Percentiles rank a stretch among this genome's conserved stretches.
Evolutionary conservation across 768 basidiomycete species (phyloP).

Genomic region (Amanita exitialis): DNA sequence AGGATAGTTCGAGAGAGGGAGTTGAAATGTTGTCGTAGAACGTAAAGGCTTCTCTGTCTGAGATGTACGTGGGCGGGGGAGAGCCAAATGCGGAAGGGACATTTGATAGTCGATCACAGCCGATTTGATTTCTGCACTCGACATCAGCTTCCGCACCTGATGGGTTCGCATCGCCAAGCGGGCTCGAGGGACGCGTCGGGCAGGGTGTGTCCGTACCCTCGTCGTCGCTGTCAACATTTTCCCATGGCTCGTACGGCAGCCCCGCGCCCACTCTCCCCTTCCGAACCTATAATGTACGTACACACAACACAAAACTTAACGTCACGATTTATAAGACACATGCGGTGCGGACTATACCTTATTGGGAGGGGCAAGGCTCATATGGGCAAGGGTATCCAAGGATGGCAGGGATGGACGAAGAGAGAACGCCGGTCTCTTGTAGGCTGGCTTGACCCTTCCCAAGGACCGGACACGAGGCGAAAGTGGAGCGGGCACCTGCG

Average conservation of each 20-base stretch:
- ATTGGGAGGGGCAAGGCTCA: constrained; percentile 34
- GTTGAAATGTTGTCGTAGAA: constrained; percentile 22
- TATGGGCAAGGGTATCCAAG: constrained; percentile 35
- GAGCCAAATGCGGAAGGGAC: neutral
- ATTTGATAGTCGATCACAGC: neutral
- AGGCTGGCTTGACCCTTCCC: constrained; percentile 23
- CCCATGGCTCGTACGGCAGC: constrained; percentile 48
- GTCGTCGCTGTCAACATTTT: constrained; percentile 18
- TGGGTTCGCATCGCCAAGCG: neutral
- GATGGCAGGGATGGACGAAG: constrained; percentile 43
- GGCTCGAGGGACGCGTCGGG: neutral
- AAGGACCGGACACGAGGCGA: constrained; percentile 9
- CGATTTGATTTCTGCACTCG: no score
- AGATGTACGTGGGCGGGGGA: no score
- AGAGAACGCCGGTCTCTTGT: constrained; percentile 37
- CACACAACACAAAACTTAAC: no score
- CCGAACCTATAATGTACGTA: constrained; percentile 36
- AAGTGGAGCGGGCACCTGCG: constrained; percentile 1
- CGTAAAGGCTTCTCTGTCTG: constrained; percentile 7
- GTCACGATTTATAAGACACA: neutral
- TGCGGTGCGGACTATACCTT: constrained; percentile 24
- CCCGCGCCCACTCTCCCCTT: constrained; percentile 42
- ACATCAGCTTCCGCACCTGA: neutral
- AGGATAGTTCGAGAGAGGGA: constrained; percentile 23
- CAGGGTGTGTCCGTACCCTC: neutral